Conservation (phyloP, 1,284 basidiomycete genomes). For the Retiboletus fuscus region DNA sequence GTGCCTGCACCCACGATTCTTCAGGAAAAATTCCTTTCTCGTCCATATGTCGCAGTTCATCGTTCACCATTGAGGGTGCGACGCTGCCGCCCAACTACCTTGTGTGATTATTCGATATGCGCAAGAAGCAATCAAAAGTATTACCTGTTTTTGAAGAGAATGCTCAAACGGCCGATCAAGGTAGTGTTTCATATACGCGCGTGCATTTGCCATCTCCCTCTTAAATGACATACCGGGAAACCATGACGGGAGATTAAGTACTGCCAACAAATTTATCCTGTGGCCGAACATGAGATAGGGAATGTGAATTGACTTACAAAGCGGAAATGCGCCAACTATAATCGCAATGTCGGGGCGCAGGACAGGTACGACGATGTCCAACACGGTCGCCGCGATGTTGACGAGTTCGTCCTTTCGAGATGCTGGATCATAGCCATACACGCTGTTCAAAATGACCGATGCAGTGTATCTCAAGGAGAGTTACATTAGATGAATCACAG, state of each 20-base stretch:
- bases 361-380: not conserved
- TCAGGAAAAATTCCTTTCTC: not conserved
- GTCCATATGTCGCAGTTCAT: not conserved
- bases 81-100: too few species aligned
- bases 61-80: too few species aligned
- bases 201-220: not conserved
- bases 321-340: not conserved
- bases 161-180: slow-evolving; percentile 5
- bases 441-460: not conserved
- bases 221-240: not conserved
- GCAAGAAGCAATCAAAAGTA: not conserved
- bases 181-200: not conserved
- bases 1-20: not conserved
- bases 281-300: not conserved
- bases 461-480: too few species aligned
- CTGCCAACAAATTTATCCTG: not conserved
- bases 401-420: not conserved
- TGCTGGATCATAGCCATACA: not conserved
- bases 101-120: too few species aligned
- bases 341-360: not conserved
- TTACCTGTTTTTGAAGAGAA: not conserved
- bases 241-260: not conserved
- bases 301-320: not conserved
- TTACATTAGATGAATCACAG: not conserved
- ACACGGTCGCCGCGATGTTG: not conserved